Evolutionary conservation across 2,329 filamentous ascomycete species (phyloP).

Genomic region (Epichloe bromicola): DNA sequence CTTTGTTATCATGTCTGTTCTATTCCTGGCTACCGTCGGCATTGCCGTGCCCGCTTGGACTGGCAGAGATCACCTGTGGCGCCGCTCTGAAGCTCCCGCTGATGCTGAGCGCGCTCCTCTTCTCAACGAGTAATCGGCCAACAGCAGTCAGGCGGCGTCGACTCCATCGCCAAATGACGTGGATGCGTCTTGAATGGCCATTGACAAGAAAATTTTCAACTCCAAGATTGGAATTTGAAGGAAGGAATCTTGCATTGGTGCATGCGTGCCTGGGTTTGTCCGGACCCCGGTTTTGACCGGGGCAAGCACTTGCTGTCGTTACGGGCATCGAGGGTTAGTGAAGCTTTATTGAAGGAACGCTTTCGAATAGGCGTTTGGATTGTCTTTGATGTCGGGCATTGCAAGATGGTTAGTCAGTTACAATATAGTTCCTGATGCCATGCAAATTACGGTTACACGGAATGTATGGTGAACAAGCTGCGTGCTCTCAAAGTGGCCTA

Average conservation of each 20-base stretch:
- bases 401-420: neutral
- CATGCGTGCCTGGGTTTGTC: neutral
- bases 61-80: slow-evolving; percentile 42
- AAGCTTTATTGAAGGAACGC: neutral
- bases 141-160: neutral
- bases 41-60: slow-evolving; percentile 52
- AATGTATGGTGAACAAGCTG: no score
- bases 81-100: slow-evolving; percentile 22
- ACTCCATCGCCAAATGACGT: neutral
- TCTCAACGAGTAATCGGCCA: slow-evolving; percentile 29
- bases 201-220: neutral
- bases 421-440: no score
- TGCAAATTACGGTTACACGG: no score
- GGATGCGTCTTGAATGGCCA: neutral
- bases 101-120: slow-evolving; percentile 51
- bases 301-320: neutral
- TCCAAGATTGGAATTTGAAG: neutral
- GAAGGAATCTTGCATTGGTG: neutral
- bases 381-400: neutral
- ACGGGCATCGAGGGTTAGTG: neutral
- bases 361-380: neutral
- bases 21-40: slow-evolving; percentile 55
- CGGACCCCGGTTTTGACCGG: neutral
- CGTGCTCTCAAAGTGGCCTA: no score
- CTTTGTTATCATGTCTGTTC: slow-evolving; percentile 64